phyloP scores from a whole-genome alignment of 2,329 filamentous ascomycete genomes.

The Metarhizium humberi region DNA sequence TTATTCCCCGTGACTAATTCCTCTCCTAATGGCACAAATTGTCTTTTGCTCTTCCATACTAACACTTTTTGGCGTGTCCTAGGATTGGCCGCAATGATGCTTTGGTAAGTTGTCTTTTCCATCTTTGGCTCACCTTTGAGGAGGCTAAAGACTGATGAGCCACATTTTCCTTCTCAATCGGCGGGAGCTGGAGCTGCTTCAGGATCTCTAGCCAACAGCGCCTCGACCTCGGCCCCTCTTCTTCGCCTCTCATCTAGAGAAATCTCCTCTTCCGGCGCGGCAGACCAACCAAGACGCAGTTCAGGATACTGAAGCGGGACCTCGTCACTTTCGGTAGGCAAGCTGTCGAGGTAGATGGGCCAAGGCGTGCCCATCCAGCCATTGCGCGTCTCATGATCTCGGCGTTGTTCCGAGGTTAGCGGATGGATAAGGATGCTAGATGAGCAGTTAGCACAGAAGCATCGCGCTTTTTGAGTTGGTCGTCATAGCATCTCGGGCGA shows the following conservation, averaged over 20 bases:
- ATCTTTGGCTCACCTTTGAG: too few relatives aligned
- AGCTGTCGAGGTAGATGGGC: constrained; percentile 21
- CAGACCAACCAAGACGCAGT: constrained; percentile 20
- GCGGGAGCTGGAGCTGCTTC: constrained; percentile 21
- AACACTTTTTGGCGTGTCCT: too few relatives aligned
- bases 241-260: constrained; percentile 20
- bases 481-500: not conserved
- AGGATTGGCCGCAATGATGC: too few relatives aligned
- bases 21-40: too few relatives aligned
- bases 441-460: not conserved
- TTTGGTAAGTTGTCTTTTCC: too few relatives aligned
- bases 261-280: constrained; percentile 16
- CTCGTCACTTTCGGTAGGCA: constrained; percentile 15
- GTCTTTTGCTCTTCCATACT: too few relatives aligned
- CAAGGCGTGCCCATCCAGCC: constrained; percentile 24
- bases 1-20: too few relatives aligned
- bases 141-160: not conserved
- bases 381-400: constrained; percentile 22
- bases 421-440: constrained; percentile 22
- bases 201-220: constrained; percentile 17
- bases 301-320: constrained; percentile 23
- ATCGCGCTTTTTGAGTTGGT: not conserved
- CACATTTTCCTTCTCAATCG: constrained; percentile 5
- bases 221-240: constrained; percentile 19
- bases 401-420: constrained; percentile 19